A percentile compares a stretch with the other conserved stretches of the same genome.
Conservation (phyloP, 2,329 filamentous ascomycete genomes). For the Colletotrichum spinosum region DNA sequence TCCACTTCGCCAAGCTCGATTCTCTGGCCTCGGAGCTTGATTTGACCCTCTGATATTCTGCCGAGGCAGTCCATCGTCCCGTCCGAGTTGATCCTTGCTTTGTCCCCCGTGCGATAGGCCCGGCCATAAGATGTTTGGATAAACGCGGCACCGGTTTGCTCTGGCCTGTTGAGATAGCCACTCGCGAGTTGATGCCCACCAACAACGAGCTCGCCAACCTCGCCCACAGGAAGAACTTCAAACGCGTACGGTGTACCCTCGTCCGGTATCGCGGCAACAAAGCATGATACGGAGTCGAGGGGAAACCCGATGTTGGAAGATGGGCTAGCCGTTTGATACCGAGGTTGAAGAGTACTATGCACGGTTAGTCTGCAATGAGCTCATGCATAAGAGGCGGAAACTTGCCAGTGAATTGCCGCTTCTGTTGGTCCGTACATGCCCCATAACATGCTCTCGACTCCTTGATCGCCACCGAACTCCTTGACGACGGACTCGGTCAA, state of each 20-base stretch:
- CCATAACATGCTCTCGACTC: slow-evolving; percentile 75
- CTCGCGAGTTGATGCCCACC: slow-evolving; percentile 84
- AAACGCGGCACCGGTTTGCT: slow-evolving; percentile 80
- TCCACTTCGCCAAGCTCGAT: slow-evolving; percentile 86
- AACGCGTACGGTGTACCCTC: slow-evolving; percentile 48
- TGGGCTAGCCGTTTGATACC: slow-evolving; percentile 11
- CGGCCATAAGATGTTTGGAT: slow-evolving; percentile 74
- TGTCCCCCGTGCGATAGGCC: slow-evolving; percentile 88
- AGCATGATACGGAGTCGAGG: slow-evolving; percentile 83
- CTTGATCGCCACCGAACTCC: slow-evolving; percentile 77
- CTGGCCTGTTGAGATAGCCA: slow-evolving; percentile 83
- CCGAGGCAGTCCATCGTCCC: slow-evolving; percentile 87
- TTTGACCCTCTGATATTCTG: slow-evolving; percentile 81
- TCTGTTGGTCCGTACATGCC: slow-evolving; percentile 97
- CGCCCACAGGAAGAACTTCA: slow-evolving; percentile 70
- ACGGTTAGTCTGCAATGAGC: not conserved
- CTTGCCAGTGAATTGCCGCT: slow-evolving; percentile 84
- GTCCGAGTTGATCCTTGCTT: slow-evolving; percentile 74
- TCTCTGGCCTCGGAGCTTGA: slow-evolving; percentile 87
- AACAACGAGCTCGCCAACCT: slow-evolving; percentile 83
- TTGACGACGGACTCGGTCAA: slow-evolving; percentile 80
- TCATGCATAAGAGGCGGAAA: not conserved
- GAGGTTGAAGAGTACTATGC: slow-evolving; percentile 11
- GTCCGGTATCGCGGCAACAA: slow-evolving; percentile 68
- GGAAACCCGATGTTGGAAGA: slow-evolving; percentile 77